These are phyloP conservation scores for Boletus insuetus DNA, from an alignment of 768 basidiomycete genomes.

Conservation along the genomic window DNA sequence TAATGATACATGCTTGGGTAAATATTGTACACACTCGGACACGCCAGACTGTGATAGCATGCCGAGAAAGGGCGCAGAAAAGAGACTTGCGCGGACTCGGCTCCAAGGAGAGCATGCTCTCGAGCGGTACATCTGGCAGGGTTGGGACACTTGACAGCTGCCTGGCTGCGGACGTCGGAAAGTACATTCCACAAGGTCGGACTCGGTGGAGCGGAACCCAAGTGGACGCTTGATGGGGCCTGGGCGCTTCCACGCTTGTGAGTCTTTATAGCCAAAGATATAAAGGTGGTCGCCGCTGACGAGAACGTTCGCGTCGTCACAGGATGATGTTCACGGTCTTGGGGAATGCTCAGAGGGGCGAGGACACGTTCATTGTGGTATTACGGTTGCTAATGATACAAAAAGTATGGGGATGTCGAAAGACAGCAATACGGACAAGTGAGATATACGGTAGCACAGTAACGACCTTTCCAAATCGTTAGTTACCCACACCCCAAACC, in stretches of 20 bases:
- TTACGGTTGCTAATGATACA: slow-evolving; percentile 35
- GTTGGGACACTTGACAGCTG: slow-evolving; percentile 69
- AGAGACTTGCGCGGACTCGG: slow-evolving; percentile 74
- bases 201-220: background rate
- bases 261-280: slow-evolving; percentile 4
- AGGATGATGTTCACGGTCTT: slow-evolving; percentile 1
- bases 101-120: slow-evolving; percentile 54
- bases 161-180: slow-evolving; percentile 76
- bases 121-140: slow-evolving; percentile 59
- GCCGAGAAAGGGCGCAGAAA: slow-evolving; percentile 72
- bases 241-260: background rate
- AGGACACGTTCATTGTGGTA: slow-evolving; percentile 16
- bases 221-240: background rate
- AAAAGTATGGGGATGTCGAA: slow-evolving; percentile 13
- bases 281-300: slow-evolving; percentile 1
- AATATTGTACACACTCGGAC: slow-evolving; percentile 57
- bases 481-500: slow-evolving; percentile 24
- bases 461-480: background rate
- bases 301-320: slow-evolving; percentile 4
- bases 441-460: slow-evolving; percentile 19
- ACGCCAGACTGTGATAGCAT: slow-evolving; percentile 75
- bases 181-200: slow-evolving; percentile 61
- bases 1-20: background rate
- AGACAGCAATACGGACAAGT: slow-evolving; percentile 13
- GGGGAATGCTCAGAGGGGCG: background rate